phyloP scores from a whole-genome alignment of 1,284 basidiomycete species.

The Trametes pubescens region DNA sequence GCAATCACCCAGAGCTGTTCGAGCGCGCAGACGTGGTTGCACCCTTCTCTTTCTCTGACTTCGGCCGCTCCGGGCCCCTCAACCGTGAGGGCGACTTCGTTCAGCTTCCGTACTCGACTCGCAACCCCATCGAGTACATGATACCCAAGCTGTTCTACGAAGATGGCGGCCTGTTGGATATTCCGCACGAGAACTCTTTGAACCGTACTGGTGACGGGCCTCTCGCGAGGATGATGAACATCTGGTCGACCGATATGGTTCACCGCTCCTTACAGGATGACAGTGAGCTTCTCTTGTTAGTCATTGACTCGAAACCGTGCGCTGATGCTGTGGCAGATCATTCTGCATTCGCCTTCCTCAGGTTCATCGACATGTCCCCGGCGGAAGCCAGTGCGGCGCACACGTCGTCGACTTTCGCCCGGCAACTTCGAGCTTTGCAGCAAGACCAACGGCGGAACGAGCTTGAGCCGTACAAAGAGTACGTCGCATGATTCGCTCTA shows the following conservation, averaged over 20 bases:
- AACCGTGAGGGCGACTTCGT: conserved; percentile 89
- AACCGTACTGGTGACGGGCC: conserved; percentile 68
- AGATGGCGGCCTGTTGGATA: conserved; percentile 79
- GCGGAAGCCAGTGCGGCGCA: conserved; percentile 72
- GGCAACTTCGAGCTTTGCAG: conserved; percentile 56
- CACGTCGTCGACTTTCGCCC: conserved; percentile 62
- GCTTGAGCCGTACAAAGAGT: conserved; percentile 58
- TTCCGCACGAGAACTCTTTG: conserved; percentile 68
- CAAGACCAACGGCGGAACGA: conserved; percentile 54
- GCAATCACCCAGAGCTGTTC: conserved; percentile 99
- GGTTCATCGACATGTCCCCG: conserved; percentile 69
- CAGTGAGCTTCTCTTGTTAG: conserved; percentile 48
- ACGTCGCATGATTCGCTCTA: conserved; percentile 40
- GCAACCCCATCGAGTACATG: conserved; percentile 84
- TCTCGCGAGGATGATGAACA: conserved; percentile 83
- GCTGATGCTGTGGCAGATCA: conserved; percentile 29
- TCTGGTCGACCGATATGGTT: conserved; percentile 91
- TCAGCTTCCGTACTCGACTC: conserved; percentile 84
- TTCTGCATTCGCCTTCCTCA: conserved; percentile 80
- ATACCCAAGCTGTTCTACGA: conserved; percentile 84
- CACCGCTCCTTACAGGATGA: conserved; percentile 72
- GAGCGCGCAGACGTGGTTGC: conserved; percentile 96
- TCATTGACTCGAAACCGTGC: background rate
- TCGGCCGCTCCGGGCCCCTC: conserved; percentile 84
- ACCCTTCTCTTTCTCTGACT: conserved; percentile 89